A percentile compares a stretch with the other conserved stretches of the same genome.
phyloP scores from a whole-genome alignment of 2,329 filamentous ascomycete species.

The Pseudocercospora cruenta region DNA sequence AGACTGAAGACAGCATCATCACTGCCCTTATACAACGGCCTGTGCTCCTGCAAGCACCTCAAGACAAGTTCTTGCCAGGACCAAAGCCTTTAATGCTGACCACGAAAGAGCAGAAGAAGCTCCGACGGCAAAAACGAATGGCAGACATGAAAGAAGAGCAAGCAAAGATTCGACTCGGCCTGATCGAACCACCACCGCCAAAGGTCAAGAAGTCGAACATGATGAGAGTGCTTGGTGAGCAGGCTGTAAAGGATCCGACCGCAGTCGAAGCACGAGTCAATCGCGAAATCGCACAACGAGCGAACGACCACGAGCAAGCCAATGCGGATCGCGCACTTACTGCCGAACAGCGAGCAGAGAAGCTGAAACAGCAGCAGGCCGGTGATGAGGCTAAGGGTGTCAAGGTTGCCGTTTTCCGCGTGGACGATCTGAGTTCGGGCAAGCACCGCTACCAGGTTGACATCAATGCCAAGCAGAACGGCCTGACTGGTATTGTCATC shows the following conservation, averaged over 20 bases:
- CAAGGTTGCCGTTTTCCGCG: constrained; percentile 83
- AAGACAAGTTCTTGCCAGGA: constrained; percentile 77
- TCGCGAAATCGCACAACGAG: constrained; percentile 85
- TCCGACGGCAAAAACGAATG: constrained; percentile 86
- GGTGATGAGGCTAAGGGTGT: constrained; percentile 87
- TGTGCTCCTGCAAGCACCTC: constrained; percentile 84
- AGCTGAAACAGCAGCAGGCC: constrained; percentile 79
- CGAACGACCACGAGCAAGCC: constrained; percentile 72
- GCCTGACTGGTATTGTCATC: constrained; percentile 85
- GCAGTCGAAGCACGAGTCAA: constrained; percentile 95
- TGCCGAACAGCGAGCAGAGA: constrained; percentile 84
- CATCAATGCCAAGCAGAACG: constrained; percentile 87
- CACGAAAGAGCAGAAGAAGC: constrained; percentile 84
- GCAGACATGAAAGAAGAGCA: constrained; percentile 94
- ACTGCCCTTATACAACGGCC: constrained; percentile 93
- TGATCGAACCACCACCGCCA: constrained; percentile 86
- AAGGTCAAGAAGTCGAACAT: constrained; percentile 98
- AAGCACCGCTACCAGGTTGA: constrained; percentile 90
- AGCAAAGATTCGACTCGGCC: constrained; percentile 88
- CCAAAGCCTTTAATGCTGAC: constrained; percentile 93
- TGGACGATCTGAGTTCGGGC: constrained; percentile 86
- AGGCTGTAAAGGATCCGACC: constrained; percentile 92
- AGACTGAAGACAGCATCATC: constrained; percentile 79
- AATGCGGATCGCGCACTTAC: constrained; percentile 88
- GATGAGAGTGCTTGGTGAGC: constrained; percentile 93